Evolutionary conservation across 768 basidiomycete genomes (phyloP).

Genomic region (Chalciporus sphaerocephalus): DNA sequence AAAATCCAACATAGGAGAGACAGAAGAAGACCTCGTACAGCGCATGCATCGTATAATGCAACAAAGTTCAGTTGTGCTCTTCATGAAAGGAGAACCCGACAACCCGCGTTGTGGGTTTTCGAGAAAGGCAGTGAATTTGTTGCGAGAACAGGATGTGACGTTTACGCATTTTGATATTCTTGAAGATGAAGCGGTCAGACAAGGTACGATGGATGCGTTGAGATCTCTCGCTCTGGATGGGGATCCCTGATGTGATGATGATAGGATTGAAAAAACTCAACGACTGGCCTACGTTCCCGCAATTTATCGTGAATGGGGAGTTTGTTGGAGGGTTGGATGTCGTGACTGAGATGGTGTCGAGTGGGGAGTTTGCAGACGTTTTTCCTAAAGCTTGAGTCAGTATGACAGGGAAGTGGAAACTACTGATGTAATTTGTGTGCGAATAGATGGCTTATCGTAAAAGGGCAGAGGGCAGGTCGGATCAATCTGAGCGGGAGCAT

Average conservation of each 20-base stretch:
- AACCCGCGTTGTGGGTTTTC: conserved; percentile 84
- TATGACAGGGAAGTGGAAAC: background rate
- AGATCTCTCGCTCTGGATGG: background rate
- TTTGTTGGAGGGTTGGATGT: conserved; percentile 95
- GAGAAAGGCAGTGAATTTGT: conserved; percentile 61
- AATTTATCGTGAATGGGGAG: conserved; percentile 84
- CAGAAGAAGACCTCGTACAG: conserved; percentile 58
- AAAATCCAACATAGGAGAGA: conserved; percentile 42
- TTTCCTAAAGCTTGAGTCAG: conserved; percentile 4
- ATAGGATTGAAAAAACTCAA: conserved; percentile 71
- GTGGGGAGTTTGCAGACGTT: conserved; percentile 66
- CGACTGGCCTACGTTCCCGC: conserved; percentile 89
- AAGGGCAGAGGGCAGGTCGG: background rate
- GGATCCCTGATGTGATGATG: conserved; percentile 5
- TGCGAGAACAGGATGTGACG: conserved; percentile 58
- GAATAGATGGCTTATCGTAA: background rate
- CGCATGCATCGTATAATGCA: conserved; percentile 73
- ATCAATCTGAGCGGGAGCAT: conserved; percentile 1
- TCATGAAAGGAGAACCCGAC: conserved; percentile 87
- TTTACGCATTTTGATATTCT: conserved; percentile 84
- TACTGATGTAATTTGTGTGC: background rate
- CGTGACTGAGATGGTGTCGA: conserved; percentile 81
- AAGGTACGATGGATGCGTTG: conserved; percentile 46
- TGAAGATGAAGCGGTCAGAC: conserved; percentile 72
- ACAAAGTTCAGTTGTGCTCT: conserved; percentile 72